Percentiles rank a stretch among this genome's conserved stretches.
Evolutionary conservation across 805 yeast genomes (phyloP).

Genomic region (Pichia occidentalis): DNA sequence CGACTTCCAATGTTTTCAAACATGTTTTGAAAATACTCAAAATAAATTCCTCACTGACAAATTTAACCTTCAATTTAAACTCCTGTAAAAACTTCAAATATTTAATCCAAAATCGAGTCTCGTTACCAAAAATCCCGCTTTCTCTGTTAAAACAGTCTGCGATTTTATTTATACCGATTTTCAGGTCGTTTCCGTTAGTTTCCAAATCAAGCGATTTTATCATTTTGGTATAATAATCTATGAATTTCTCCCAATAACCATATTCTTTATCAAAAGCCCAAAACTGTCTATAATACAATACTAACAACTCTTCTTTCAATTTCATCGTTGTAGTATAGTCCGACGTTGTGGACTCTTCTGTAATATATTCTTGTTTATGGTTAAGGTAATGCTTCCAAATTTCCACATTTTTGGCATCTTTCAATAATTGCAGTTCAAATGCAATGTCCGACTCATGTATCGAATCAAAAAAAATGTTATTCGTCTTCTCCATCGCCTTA

Average conservation of each 20-base stretch:
- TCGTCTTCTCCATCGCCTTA: background rate
- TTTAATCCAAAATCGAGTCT: constrained; percentile 7
- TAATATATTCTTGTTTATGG: constrained; percentile 26
- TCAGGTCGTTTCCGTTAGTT: background rate
- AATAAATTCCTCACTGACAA: background rate
- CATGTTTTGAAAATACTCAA: background rate
- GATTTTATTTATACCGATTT: background rate
- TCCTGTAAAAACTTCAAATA: constrained; percentile 1
- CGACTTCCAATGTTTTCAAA: constrained; percentile 3
- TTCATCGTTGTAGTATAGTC: background rate
- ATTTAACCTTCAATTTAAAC: background rate
- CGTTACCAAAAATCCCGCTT: background rate
- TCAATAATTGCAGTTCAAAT: constrained; percentile 32
- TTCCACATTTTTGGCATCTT: constrained; percentile 30
- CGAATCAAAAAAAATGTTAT: constrained; percentile 1
- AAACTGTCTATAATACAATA: constrained; percentile 1
- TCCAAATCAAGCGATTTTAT: background rate
- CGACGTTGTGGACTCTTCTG: background rate
- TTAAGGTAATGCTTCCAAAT: constrained; percentile 43
- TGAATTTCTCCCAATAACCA: background rate
- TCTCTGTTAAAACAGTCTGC: background rate
- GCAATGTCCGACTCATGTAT: constrained; percentile 27
- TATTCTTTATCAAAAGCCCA: background rate
- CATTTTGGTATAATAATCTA: constrained; percentile 5
- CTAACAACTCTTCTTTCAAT: constrained; percentile 2